Percentiles rank a stretch among this genome's conserved stretches.
Evolutionary conservation across 1,284 basidiomycete species (phyloP).

Genomic region (Thecaphora frezii): DNA sequence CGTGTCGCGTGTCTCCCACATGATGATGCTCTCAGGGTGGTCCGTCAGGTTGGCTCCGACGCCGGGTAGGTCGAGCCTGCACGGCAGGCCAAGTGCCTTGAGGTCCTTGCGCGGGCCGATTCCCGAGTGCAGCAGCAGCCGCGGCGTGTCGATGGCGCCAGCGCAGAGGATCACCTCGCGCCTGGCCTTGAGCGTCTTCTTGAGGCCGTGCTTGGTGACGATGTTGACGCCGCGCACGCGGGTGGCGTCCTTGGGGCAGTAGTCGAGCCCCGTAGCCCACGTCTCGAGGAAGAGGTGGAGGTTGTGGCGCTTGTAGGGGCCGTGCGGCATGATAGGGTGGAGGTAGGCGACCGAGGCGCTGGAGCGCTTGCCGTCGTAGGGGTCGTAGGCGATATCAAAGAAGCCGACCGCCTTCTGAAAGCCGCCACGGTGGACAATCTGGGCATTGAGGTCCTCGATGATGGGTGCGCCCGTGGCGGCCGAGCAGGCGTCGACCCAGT

Average conservation of each 20-base stretch:
- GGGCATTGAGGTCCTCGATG: conserved; percentile 55
- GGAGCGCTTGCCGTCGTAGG: conserved; percentile 53
- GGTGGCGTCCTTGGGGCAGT: conserved; percentile 26
- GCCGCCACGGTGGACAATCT: conserved; percentile 52
- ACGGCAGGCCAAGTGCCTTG: conserved; percentile 60
- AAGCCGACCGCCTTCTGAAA: conserved; percentile 57
- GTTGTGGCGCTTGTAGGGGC: conserved; percentile 52
- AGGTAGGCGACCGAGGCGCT: conserved; percentile 58
- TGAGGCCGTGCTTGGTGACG: conserved; percentile 41
- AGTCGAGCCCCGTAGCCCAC: conserved; percentile 52
- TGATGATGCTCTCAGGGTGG: conserved; percentile 60
- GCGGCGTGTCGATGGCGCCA: conserved; percentile 62
- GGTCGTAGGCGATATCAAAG: conserved; percentile 59
- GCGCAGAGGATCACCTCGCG: conserved; percentile 56
- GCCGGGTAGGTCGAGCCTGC: conserved; percentile 62
- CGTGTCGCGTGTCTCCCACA: conserved; percentile 57
- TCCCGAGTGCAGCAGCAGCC: conserved; percentile 65
- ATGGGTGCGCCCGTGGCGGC: conserved; percentile 52
- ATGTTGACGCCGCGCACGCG: conserved; percentile 49
- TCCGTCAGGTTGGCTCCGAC: conserved; percentile 66
- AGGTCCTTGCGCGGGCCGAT: conserved; percentile 63
- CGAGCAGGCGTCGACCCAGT: conserved; percentile 55
- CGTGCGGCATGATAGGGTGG: conserved; percentile 59
- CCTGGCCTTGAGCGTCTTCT: conserved; percentile 48
- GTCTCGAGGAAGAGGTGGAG: conserved; percentile 59